Percentiles rank a stretch among this genome's conserved stretches.
These are phyloP conservation scores for Globisporangium sylvaticum DNA, from an alignment of 352 stramenopile genomes.

Conservation along the genomic window DNA sequence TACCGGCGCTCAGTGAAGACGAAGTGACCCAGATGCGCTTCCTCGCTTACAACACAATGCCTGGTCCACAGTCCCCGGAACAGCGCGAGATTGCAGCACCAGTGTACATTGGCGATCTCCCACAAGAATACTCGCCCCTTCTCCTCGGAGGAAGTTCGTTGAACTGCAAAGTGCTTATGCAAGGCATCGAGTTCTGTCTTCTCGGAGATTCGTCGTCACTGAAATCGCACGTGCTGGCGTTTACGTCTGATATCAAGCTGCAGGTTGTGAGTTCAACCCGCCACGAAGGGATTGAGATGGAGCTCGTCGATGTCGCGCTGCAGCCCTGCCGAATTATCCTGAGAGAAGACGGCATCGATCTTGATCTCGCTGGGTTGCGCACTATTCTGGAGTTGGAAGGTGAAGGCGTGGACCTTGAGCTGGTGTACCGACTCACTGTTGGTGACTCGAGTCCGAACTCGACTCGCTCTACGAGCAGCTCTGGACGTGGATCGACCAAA, in stretches of 20 bases:
- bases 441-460: slow-evolving; percentile 29
- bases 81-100: slow-evolving; percentile 35
- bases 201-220: slow-evolving; percentile 66
- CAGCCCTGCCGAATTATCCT: slow-evolving; percentile 69
- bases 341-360: slow-evolving; percentile 60
- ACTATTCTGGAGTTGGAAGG: slow-evolving; percentile 85
- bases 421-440: slow-evolving; percentile 68
- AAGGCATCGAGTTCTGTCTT: slow-evolving; percentile 70
- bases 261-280: slow-evolving; percentile 51
- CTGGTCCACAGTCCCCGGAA: slow-evolving; percentile 50
- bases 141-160: slow-evolving; percentile 56
- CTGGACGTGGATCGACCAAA: slow-evolving; percentile 19
- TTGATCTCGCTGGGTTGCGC: slow-evolving; percentile 66
- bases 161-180: slow-evolving; percentile 43
- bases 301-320: slow-evolving; percentile 77
- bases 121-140: slow-evolving; percentile 66
- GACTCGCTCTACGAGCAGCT: slow-evolving; percentile 4
- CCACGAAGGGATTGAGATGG: slow-evolving; percentile 69
- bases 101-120: slow-evolving; percentile 57
- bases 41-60: slow-evolving; percentile 43
- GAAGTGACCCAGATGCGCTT: slow-evolving; percentile 74
- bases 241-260: slow-evolving; percentile 74
- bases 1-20: slow-evolving; percentile 63
- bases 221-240: slow-evolving; percentile 75
- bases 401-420: slow-evolving; percentile 76